Evolutionary conservation across 257 asterid genomes (phyloP), one percentile per base, ranked within the genome.

Genomic region (Scutellaria galericulata): DNA sequence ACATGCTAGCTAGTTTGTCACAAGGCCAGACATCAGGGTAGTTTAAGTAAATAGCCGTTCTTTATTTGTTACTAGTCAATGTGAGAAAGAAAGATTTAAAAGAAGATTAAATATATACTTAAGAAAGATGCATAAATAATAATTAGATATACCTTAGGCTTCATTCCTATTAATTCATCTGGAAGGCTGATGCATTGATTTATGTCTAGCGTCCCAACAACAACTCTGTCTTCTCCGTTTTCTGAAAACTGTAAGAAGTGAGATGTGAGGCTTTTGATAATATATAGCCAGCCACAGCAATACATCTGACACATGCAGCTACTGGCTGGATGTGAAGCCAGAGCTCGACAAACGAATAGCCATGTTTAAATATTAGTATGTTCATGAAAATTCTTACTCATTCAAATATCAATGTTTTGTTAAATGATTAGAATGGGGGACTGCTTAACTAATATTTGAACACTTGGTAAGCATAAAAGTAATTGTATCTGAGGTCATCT

Each of bases 181-280:
- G 98, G 96, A 59, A 94, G 97, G 76, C 89, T 79, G 78, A 88
- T 40, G 69, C 98, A 91, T 76, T 94, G 98, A 77, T 89, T 89
- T 76, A 94, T 73, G 83, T 94, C 98, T 67, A 94, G 84, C 39
- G 95, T 86, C 60, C 97, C 98, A 42, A 94, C 96, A 27, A 91
- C 97, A 11, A 94, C 95, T 74, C 86, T 80, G 42, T 92, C 87
- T 77, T 66, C 90, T 47, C 86, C 87, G 47, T 83, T 80, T 37
- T 60, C 79, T 45, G 96, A 70, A 79, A 85, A 87, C 98, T 94
- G 83, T 74, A 80, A 80, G 63, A n/a, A 54, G 44, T 44, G 20
- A 66, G 24, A 42, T 70, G 13, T 60, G 44, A 64, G 65, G 40
- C 48, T 20, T 44, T 50, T 0, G 42, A 62, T 12, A 41, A 11